Evolutionary conservation across 2,329 filamentous ascomycete genomes (phyloP).

Genomic region (Aspergillus sp.): DNA sequence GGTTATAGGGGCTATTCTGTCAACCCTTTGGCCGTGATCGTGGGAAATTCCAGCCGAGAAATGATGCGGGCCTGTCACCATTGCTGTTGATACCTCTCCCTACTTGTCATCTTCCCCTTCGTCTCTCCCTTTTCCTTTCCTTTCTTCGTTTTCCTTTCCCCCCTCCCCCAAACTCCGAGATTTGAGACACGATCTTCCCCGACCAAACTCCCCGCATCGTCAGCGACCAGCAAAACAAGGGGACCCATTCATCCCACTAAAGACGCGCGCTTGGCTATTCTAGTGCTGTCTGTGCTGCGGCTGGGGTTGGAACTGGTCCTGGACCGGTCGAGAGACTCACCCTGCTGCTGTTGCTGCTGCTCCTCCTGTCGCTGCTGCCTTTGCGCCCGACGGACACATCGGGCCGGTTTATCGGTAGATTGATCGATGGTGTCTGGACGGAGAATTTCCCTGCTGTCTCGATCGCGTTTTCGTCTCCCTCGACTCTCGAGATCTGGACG

Average conservation of each 20-base stretch:
- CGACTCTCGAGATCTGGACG: slow-evolving; percentile 3
- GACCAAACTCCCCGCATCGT: background rate
- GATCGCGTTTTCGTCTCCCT: slow-evolving; percentile 13
- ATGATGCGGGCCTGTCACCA: slow-evolving; percentile 24
- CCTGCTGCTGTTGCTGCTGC: no score
- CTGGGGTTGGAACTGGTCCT: background rate
- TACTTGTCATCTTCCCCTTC: slow-evolving; percentile 5
- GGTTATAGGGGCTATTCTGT: slow-evolving; percentile 1
- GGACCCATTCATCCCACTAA: background rate
- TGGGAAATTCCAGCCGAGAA: slow-evolving; percentile 12
- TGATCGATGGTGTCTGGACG: slow-evolving; percentile 16
- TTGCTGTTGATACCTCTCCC: slow-evolving; percentile 15
- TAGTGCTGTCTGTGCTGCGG: background rate
- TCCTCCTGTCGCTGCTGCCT: slow-evolving; percentile 9
- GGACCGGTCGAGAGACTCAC: background rate
- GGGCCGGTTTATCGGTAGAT: slow-evolving; percentile 17
- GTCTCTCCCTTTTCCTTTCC: slow-evolving; percentile 8
- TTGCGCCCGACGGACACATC: slow-evolving; percentile 26
- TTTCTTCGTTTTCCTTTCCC: background rate
- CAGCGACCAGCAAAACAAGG: background rate
- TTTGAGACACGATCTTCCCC: background rate
- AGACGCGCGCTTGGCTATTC: background rate
- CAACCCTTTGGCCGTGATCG: background rate
- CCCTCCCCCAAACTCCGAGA: background rate
- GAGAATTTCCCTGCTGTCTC: slow-evolving; percentile 20